These are phyloP conservation scores for Centella asiatica DNA, from an alignment of 129 eudicot species.

Conservation along the genomic window DNA sequence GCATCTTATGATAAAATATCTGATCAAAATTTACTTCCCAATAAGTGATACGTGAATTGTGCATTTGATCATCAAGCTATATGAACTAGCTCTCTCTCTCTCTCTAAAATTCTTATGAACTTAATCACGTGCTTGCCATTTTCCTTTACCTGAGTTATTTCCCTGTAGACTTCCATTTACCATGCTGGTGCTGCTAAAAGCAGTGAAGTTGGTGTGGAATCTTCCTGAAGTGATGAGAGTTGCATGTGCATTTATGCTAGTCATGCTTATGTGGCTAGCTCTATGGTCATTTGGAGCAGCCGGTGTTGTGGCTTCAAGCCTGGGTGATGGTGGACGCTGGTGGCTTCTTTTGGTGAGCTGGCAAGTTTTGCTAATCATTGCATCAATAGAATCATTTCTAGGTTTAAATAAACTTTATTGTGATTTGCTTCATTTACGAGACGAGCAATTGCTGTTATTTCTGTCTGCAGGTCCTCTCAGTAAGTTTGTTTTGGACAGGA, in stretches of 20 bases:
- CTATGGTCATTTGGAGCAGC: slow-evolving; percentile 96
- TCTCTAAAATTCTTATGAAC: background rate
- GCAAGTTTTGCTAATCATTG: slow-evolving; percentile 51
- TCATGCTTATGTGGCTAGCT: slow-evolving; percentile 81
- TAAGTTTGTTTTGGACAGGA: slow-evolving; percentile 98
- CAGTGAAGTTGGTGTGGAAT: slow-evolving; percentile 84
- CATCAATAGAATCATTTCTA: background rate
- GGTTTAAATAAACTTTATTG: background rate
- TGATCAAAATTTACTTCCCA: background rate
- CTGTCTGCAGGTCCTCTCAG: slow-evolving; percentile 69
- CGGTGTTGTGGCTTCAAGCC: slow-evolving; percentile 83
- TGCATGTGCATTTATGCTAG: slow-evolving; percentile 66
- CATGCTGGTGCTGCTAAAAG: slow-evolving; percentile 85
- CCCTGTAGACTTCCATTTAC: slow-evolving; percentile 71
- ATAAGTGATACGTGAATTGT: background rate
- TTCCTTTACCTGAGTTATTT: slow-evolving; percentile 1
- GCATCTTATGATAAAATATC: background rate
- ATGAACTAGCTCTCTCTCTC: background rate
- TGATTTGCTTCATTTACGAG: slow-evolving; percentile 1
- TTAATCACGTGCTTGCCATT: slow-evolving; percentile 3
- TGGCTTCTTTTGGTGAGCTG: slow-evolving; percentile 99
- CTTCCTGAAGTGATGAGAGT: slow-evolving; percentile 75
- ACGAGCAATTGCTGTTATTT: slow-evolving; percentile 1
- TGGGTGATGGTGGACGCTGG: slow-evolving; percentile 86
- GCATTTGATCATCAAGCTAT: background rate